A percentile compares a stretch with the other conserved stretches of the same genome.
phyloP scores from a whole-genome alignment of 225 moss, liverwort and hornwort genomes.

The Anthoceros angustus region DNA sequence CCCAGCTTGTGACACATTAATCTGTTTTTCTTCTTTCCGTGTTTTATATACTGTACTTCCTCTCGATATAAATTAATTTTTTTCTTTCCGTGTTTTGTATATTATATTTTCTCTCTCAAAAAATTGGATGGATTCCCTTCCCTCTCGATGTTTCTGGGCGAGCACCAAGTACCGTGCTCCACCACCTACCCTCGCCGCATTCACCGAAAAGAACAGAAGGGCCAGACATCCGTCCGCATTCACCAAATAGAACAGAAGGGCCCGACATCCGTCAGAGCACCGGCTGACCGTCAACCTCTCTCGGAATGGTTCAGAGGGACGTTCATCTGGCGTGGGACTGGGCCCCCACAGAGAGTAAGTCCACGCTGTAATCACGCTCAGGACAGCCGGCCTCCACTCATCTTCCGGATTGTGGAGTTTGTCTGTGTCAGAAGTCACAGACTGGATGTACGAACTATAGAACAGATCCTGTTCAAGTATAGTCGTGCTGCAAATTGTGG shows the following conservation, averaged over 20 bases:
- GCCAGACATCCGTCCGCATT: too few species aligned
- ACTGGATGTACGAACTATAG: constrained; percentile 5
- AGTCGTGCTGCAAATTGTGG: background rate
- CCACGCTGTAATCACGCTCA: background rate
- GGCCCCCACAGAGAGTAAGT: background rate
- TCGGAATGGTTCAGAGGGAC: background rate
- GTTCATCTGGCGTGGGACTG: background rate
- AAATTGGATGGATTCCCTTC: too few species aligned
- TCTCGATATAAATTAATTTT: background rate
- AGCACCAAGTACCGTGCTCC: too few species aligned
- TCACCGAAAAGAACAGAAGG: too few species aligned
- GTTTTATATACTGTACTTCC: background rate
- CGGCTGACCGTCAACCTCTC: background rate
- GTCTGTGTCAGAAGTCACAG: background rate
- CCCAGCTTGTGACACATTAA: background rate
- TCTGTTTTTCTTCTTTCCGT: background rate
- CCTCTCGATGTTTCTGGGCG: too few species aligned
- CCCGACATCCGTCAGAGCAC: background rate
- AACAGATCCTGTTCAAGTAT: constrained; percentile 9
- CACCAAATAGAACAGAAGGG: too few species aligned
- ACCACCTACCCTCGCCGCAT: too few species aligned
- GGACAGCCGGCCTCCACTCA: background rate
- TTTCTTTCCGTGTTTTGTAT: too few species aligned
- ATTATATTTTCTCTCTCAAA: too few species aligned
- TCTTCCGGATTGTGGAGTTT: background rate